A percentile compares a stretch with the other conserved stretches of the same genome.
phyloP scores from a whole-genome alignment of 2,329 filamentous ascomycete genomes.

The Clonostachys rhizophaga region DNA sequence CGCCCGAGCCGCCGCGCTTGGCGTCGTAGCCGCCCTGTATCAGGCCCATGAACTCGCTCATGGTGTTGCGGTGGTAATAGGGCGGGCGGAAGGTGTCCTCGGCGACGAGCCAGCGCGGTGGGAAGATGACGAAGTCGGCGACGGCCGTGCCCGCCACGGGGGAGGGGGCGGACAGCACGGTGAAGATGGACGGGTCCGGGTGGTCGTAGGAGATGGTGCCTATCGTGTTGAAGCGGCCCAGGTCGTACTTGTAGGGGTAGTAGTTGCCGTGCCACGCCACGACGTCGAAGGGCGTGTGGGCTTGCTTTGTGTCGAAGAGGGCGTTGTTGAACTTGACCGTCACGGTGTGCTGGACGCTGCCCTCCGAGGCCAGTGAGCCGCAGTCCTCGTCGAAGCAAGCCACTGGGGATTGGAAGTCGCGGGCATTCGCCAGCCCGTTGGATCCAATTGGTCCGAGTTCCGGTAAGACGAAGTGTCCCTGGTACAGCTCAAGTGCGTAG shows the following conservation, averaged over 20 bases:
- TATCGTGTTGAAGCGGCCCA: constrained; percentile 71
- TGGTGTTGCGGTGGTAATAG: constrained; percentile 69
- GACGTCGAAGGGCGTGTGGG: constrained; percentile 73
- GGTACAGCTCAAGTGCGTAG: constrained; percentile 72
- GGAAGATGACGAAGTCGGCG: constrained; percentile 71
- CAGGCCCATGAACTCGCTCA: constrained; percentile 62
- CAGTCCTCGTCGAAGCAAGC: constrained; percentile 60
- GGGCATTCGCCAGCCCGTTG: constrained; percentile 68
- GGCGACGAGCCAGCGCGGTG: constrained; percentile 65
- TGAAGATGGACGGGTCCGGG: constrained; percentile 76
- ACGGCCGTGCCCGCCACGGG: constrained; percentile 57
- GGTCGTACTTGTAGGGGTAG: constrained; percentile 78
- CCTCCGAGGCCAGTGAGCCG: constrained; percentile 11
- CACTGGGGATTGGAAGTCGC: constrained; percentile 71
- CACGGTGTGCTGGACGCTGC: constrained; percentile 32
- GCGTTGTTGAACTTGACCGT: constrained; percentile 61
- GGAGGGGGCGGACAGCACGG: constrained; percentile 61
- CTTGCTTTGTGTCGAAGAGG: constrained; percentile 60
- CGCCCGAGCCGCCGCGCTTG: constrained; percentile 45
- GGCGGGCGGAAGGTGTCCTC: constrained; percentile 69
- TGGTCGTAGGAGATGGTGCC: constrained; percentile 72
- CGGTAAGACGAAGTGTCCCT: constrained; percentile 67
- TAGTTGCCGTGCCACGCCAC: constrained; percentile 81
- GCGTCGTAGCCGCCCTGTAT: constrained; percentile 56
- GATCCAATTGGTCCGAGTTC: constrained; percentile 71